Conservation (phyloP, 352 stramenopile genomes). For the Globisporangium abappressorium region DNA sequence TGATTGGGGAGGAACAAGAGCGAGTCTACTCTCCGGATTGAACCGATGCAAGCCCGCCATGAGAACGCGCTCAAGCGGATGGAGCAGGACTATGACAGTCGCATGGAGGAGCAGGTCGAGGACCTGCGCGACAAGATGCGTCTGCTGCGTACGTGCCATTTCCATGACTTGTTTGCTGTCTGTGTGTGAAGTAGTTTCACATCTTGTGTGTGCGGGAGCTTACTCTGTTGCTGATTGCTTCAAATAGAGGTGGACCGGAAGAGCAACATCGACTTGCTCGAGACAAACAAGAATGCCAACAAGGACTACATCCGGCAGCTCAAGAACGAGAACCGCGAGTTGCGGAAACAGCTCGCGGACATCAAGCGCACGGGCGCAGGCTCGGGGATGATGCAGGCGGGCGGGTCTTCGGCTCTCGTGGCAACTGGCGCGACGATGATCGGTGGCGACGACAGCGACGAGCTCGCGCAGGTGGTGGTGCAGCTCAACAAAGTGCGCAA, state of each 20-base stretch:
- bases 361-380: conserved; percentile 50
- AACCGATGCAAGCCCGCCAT: conserved; percentile 53
- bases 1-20: background rate
- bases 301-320: conserved; percentile 88
- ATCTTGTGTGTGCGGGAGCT: background rate
- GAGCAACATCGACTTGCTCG: conserved; percentile 78
- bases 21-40: background rate
- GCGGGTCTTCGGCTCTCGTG: conserved; percentile 10
- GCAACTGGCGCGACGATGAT: conserved; percentile 10
- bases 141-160: conserved; percentile 56
- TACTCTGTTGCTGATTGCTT: background rate
- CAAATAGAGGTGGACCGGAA: conserved; percentile 80
- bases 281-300: conserved; percentile 88
- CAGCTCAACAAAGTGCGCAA: conserved; percentile 76
- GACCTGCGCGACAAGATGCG: conserved; percentile 85
- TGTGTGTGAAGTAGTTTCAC: background rate
- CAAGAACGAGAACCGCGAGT: conserved; percentile 87
- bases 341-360: conserved; percentile 82
- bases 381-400: conserved; percentile 11
- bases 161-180: background rate
- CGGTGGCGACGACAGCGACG: conserved; percentile 41
- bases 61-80: conserved; percentile 74
- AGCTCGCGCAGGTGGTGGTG: conserved; percentile 42
- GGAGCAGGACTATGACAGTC: conserved; percentile 77
- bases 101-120: conserved; percentile 83